phyloP scores from a whole-genome alignment of 495 filamentous ascomycete species.

The Pyrenopolyporus hunteri region DNA sequence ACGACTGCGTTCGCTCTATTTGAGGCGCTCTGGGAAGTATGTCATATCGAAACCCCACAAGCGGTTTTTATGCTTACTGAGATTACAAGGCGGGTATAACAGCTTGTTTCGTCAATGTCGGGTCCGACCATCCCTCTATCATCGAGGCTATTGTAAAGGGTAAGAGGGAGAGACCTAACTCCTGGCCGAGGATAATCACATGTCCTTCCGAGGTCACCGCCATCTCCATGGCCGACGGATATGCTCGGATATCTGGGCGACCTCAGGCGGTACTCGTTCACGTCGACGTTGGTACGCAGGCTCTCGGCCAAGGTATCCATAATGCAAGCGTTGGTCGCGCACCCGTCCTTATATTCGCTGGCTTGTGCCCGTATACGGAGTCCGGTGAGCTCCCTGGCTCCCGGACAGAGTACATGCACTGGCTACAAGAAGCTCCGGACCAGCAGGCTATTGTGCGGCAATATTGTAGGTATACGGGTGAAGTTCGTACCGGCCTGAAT shows the following conservation, averaged over 20 bases:
- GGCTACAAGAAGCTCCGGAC: conserved; percentile 81
- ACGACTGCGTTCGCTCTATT: conserved; percentile 81
- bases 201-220: conserved; percentile 73
- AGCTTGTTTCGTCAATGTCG: conserved; percentile 78
- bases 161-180: conserved; percentile 49
- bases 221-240: conserved; percentile 82
- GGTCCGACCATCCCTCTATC: conserved; percentile 78
- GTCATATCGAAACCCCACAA: background rate
- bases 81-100: conserved; percentile 63
- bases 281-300: conserved; percentile 82
- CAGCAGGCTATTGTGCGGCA: conserved; percentile 78
- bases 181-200: conserved; percentile 76
- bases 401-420: conserved; percentile 81
- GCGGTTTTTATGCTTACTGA: conserved; percentile 1
- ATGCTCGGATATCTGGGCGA: conserved; percentile 71
- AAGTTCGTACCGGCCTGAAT: conserved; percentile 77
- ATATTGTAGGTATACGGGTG: conserved; percentile 76
- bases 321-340: conserved; percentile 78
- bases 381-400: conserved; percentile 76
- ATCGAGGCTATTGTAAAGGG: conserved; percentile 79
- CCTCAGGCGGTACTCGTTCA: conserved; percentile 81
- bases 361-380: conserved; percentile 74
- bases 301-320: conserved; percentile 77
- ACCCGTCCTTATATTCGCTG: conserved; percentile 78
- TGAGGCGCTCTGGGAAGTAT: conserved; percentile 72